Percentiles rank a stretch among this genome's conserved stretches.
Conservation (phyloP, 345 rosid species). For the Eucalyptus viminalis region DNA sequence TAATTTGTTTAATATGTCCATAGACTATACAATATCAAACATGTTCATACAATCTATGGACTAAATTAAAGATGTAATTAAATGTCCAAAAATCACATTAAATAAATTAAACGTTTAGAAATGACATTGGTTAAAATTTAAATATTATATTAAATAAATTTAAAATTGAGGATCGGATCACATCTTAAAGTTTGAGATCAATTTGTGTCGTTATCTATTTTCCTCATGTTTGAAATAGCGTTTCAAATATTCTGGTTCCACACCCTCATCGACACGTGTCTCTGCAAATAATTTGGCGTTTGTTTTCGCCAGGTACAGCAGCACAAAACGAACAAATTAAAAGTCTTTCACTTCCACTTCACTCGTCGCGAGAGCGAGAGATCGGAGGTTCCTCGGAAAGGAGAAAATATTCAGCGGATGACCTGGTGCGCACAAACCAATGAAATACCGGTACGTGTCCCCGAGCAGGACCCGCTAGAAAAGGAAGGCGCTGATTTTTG, state of each 20-base stretch:
- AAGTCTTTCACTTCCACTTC: too few species aligned
- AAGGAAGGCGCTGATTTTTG: too few species aligned
- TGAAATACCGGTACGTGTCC: too few species aligned
- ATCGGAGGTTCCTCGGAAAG: not conserved
- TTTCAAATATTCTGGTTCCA: not conserved
- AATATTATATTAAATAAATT: rapidly evolving
- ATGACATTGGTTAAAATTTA: rapidly evolving
- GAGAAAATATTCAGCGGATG: too few species aligned
- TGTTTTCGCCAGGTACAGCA: not conserved
- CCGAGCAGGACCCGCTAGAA: too few species aligned
- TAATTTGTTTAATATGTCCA: rapidly evolving
- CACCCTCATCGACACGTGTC: not conserved
- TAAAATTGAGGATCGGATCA: too few species aligned
- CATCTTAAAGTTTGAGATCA: too few species aligned
- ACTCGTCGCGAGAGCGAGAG: not conserved
- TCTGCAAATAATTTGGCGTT: not conserved
- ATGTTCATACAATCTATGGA: rapidly evolving
- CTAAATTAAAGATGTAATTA: rapidly evolving
- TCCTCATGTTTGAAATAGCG: not conserved
- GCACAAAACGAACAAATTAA: too few species aligned
- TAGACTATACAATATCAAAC: rapidly evolving
- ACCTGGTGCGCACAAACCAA: too few species aligned
- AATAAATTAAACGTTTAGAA: too few species aligned
- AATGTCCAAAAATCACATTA: too few species aligned
- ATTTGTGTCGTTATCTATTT: not conserved